Evolutionary conservation across 768 basidiomycete species (phyloP).

Genomic region (Amanita pseudoporphyria): DNA sequence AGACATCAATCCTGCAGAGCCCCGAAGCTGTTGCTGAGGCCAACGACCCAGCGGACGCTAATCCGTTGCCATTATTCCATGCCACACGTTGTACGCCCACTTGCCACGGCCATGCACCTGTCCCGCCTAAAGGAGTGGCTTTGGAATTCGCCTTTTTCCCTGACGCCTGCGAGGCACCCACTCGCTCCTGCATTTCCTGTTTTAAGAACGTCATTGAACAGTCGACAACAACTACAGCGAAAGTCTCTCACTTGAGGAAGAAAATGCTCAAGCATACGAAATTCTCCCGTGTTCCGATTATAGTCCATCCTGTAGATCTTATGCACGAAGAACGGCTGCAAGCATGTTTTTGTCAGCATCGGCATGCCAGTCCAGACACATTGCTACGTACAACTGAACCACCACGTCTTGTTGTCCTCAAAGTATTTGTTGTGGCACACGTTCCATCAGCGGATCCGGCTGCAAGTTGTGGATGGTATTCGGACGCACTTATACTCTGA

Average conservation of each 20-base stretch:
- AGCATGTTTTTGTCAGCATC: slow-evolving; percentile 4
- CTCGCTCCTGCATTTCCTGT: slow-evolving; percentile 44
- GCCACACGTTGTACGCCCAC: slow-evolving; percentile 67
- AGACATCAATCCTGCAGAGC: too few relatives aligned
- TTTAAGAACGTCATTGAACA: neutral
- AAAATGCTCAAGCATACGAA: too few relatives aligned
- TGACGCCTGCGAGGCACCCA: slow-evolving; percentile 28
- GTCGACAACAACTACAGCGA: neutral
- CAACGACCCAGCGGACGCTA: too few relatives aligned
- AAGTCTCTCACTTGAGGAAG: slow-evolving; percentile 48
- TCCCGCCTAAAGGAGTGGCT: slow-evolving; percentile 25
- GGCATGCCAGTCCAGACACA: too few relatives aligned
- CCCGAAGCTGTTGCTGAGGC: too few relatives aligned
- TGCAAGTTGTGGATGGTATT: slow-evolving; percentile 82
- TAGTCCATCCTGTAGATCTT: slow-evolving; percentile 86
- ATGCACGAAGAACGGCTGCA: slow-evolving; percentile 67
- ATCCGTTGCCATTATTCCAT: slow-evolving; percentile 77
- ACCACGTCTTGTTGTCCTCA: slow-evolving; percentile 59
- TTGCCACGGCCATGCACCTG: slow-evolving; percentile 72
- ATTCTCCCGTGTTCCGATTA: slow-evolving; percentile 63
- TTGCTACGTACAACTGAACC: slow-evolving; percentile 53
- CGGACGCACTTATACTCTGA: slow-evolving; percentile 66
- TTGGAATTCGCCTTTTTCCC: slow-evolving; percentile 24
- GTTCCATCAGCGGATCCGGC: slow-evolving; percentile 79
- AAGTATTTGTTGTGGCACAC: slow-evolving; percentile 62